phyloP scores from a whole-genome alignment of 306 rosid genomes.

The Malus sieversii region DNA sequence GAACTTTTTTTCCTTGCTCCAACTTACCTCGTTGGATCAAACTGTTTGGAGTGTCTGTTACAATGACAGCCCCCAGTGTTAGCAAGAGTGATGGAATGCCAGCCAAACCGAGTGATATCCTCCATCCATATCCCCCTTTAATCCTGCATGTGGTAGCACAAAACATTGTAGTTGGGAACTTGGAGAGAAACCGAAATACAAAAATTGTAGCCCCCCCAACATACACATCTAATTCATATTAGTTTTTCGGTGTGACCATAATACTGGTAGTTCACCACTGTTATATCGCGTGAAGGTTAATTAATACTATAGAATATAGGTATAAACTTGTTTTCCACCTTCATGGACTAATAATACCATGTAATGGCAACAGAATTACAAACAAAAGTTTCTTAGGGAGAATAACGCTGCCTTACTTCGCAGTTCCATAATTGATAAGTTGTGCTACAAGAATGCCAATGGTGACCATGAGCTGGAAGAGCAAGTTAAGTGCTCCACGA shows the following conservation, averaged over 20 bases:
- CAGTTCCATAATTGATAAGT: constrained; percentile 39
- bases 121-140: constrained; percentile 39
- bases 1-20: constrained; percentile 41
- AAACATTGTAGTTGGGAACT: neutral
- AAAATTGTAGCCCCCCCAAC: neutral
- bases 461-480: constrained; percentile 52
- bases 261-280: no score
- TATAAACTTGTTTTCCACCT: neutral
- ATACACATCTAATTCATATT: neutral
- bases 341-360: neutral
- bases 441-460: constrained; percentile 55
- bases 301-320: neutral
- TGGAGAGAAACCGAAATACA: neutral
- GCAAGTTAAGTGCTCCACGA: constrained; percentile 59
- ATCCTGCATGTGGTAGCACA: constrained; percentile 20
- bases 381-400: neutral
- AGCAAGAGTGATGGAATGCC: constrained; percentile 43
- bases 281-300: no score
- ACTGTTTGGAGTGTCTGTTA: constrained; percentile 51
- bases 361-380: neutral
- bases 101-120: constrained; percentile 12
- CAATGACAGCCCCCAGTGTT: constrained; percentile 29
- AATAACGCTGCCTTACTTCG: constrained; percentile 18
- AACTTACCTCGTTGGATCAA: constrained; percentile 45
- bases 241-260: no score